Evolutionary conservation across 768 basidiomycete genomes (phyloP).

Genomic region (Lactifluus hygrophoroides): DNA sequence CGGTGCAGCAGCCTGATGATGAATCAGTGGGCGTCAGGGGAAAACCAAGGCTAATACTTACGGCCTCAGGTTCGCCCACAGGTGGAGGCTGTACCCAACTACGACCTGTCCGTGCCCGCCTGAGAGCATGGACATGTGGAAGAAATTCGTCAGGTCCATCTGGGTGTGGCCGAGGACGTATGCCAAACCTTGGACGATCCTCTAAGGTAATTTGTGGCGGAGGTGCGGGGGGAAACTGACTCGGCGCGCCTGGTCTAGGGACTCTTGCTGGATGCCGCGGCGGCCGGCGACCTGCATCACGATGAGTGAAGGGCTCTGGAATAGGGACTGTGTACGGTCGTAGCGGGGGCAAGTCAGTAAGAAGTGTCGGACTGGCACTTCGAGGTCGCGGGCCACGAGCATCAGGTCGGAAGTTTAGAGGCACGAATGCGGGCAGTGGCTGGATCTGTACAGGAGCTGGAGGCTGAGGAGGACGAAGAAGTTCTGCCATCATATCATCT

Average conservation of each 20-base stretch:
- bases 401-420: slow-evolving; percentile 46
- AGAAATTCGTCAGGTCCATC: not conserved
- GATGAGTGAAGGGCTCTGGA: slow-evolving; percentile 7
- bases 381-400: slow-evolving; percentile 32
- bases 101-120: not conserved
- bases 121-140: not conserved
- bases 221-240: not conserved
- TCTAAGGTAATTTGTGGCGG: not conserved
- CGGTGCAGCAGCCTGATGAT: not conserved
- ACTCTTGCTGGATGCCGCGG: not conserved
- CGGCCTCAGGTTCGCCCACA: not conserved
- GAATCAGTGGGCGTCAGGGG: not conserved
- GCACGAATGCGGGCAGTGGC: slow-evolving; percentile 44
- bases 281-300: slow-evolving; percentile 8
- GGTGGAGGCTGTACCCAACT: not conserved
- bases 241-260: not conserved
- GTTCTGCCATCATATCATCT: slow-evolving; percentile 51
- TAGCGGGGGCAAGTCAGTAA: slow-evolving; percentile 25
- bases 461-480: slow-evolving; percentile 41
- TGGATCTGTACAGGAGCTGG: slow-evolving; percentile 34
- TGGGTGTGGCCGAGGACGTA: not conserved
- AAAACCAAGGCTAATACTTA: not conserved
- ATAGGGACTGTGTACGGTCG: slow-evolving; percentile 20
- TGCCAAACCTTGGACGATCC: not conserved
- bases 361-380: slow-evolving; percentile 34